Evolutionary conservation across 495 filamentous ascomycete genomes (phyloP).

Genomic region (Glutinoglossum americanum): DNA sequence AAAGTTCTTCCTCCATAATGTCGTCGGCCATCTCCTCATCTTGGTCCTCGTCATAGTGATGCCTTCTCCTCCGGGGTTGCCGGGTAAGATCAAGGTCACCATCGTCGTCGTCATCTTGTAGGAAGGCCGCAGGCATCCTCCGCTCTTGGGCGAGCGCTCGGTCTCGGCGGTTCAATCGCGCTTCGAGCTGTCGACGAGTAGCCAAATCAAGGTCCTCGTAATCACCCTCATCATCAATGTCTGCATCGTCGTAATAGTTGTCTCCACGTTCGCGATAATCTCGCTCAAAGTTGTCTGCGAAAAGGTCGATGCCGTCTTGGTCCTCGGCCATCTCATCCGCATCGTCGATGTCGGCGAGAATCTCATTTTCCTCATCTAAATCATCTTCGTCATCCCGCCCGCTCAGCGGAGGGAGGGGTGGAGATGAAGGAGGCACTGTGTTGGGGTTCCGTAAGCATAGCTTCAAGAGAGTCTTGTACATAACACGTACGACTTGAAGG

Average conservation of each 20-base stretch:
- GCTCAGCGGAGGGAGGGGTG: constrained; percentile 34
- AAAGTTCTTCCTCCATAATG: constrained; percentile 85
- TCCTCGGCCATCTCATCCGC: constrained; percentile 93
- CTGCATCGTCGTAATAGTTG: constrained; percentile 44
- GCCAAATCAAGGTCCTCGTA: constrained; percentile 52
- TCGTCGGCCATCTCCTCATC: constrained; percentile 74
- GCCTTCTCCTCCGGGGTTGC: constrained; percentile 57
- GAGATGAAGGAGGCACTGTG: constrained; percentile 27
- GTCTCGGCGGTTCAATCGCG: constrained; percentile 64
- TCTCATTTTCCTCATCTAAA: constrained; percentile 45
- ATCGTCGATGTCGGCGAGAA: constrained; percentile 72
- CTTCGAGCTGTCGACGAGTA: constrained; percentile 57
- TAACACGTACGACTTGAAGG: constrained; percentile 45
- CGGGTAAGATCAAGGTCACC: constrained; percentile 59
- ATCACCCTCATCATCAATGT: constrained; percentile 64
- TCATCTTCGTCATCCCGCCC: constrained; percentile 48
- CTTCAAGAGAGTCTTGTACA: constrained; percentile 10
- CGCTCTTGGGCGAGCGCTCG: constrained; percentile 52
- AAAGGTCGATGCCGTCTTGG: constrained; percentile 81
- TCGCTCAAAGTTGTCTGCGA: constrained; percentile 69
- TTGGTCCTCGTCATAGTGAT: constrained; percentile 80
- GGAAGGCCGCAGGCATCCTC: constrained; percentile 61
- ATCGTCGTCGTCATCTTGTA: constrained; percentile 79
- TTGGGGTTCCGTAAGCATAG: background rate
- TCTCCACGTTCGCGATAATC: constrained; percentile 49